phyloP scores from a whole-genome alignment of 768 basidiomycete species.

The Jaapia argillacea region DNA sequence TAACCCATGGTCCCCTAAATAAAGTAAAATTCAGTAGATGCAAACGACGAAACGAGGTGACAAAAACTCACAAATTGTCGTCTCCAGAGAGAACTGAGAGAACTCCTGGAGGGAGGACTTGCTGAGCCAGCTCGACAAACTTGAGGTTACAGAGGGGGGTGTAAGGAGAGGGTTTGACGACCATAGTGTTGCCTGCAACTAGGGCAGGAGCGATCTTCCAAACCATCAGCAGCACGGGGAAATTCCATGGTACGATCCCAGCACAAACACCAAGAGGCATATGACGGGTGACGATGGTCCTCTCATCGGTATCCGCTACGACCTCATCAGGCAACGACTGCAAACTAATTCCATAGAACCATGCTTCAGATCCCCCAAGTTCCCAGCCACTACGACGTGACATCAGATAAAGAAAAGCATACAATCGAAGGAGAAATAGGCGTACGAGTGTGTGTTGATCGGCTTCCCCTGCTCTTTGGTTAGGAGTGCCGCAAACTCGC shows the following conservation, averaged over 20 bases:
- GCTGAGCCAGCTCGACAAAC: slow-evolving; percentile 7
- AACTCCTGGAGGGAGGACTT: slow-evolving; percentile 8
- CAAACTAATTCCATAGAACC: not conserved
- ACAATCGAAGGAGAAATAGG: slow-evolving; percentile 4
- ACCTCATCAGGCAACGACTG: slow-evolving; percentile 4
- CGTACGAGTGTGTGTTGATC: not conserved
- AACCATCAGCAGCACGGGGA: slow-evolving; percentile 3
- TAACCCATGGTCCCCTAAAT: slow-evolving; percentile 6
- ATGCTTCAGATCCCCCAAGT: not conserved
- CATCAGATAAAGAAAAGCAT: not conserved
- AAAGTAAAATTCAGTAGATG: not conserved
- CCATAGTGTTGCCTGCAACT: slow-evolving; percentile 6
- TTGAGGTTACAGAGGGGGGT: slow-evolving; percentile 3
- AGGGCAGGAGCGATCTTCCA: slow-evolving; percentile 6
- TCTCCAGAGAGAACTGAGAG: slow-evolving; percentile 6
- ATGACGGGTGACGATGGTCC: slow-evolving; percentile 1
- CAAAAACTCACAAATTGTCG: slow-evolving; percentile 4
- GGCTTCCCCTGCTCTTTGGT: slow-evolving; percentile 6
- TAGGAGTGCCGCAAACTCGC: slow-evolving; percentile 1
- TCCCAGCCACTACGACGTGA: slow-evolving; percentile 1
- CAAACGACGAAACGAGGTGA: not conserved
- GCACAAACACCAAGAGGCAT: slow-evolving; percentile 4
- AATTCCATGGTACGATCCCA: not conserved
- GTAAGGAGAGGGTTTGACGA: slow-evolving; percentile 6
- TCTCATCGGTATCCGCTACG: not conserved